Conservation (phyloP, 75 land plant genomes). For the Chamaecyparis obtusa region DNA sequence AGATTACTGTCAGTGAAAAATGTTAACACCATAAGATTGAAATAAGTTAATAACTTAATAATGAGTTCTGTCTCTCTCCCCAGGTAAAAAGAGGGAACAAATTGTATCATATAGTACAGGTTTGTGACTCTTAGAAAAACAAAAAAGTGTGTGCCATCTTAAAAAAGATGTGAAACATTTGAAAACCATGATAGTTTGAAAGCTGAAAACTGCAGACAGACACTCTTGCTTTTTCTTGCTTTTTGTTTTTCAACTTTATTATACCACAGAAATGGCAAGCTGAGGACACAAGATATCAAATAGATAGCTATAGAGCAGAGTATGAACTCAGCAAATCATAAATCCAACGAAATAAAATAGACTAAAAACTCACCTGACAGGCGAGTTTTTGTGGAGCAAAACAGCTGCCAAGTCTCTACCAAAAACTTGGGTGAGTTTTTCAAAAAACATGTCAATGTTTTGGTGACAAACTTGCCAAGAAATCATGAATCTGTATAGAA, state of each 20-base stretch:
- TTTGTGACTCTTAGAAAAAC: too few relatives aligned
- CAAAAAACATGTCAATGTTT: too few relatives aligned
- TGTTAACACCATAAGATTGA: neutral
- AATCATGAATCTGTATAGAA: too few relatives aligned
- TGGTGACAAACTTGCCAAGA: too few relatives aligned
- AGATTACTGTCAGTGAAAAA: neutral
- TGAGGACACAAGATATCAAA: neutral
- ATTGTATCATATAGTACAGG: too few relatives aligned
- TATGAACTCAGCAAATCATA: neutral
- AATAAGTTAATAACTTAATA: neutral
- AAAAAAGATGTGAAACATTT: too few relatives aligned
- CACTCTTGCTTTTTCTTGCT: neutral
- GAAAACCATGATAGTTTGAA: neutral
- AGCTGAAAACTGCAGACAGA: neutral
- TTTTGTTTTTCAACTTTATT: neutral
- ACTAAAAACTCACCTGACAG: too few relatives aligned
- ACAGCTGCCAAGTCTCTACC: too few relatives aligned
- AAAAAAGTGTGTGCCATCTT: too few relatives aligned
- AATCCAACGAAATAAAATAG: neutral
- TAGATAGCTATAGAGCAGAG: neutral
- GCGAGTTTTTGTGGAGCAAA: too few relatives aligned
- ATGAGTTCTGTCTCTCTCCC: neutral
- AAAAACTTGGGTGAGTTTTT: too few relatives aligned
- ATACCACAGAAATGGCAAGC: neutral
- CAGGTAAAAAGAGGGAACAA: neutral